Percentiles rank a stretch among this genome's conserved stretches.
Evolutionary conservation across 2,329 filamentous ascomycete species (phyloP).

Genomic region (Phaeosphaeria sp.): DNA sequence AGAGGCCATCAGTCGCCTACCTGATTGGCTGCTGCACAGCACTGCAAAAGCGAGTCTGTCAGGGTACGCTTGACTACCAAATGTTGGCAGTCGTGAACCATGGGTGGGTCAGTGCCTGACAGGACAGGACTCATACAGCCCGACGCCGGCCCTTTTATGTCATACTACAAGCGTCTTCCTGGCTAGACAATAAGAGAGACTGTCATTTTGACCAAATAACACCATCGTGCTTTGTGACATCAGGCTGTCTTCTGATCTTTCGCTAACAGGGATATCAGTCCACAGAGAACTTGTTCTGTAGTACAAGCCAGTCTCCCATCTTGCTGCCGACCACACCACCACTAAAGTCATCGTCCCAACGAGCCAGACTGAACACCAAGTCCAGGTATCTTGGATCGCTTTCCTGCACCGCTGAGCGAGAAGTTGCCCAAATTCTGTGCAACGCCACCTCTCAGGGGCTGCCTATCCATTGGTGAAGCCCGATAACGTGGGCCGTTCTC

Average conservation of each 20-base stretch:
- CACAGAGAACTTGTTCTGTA: background rate
- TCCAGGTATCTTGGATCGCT: slow-evolving; percentile 35
- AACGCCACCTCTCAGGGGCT: slow-evolving; percentile 34
- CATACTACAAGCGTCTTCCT: background rate
- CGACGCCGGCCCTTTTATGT: slow-evolving; percentile 11
- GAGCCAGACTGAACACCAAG: background rate
- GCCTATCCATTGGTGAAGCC: slow-evolving; percentile 41
- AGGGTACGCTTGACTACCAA: slow-evolving; percentile 20
- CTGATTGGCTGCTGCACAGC: slow-evolving; percentile 18
- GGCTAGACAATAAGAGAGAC: background rate
- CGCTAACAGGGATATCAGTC: too few species aligned
- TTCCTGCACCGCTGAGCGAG: slow-evolving; percentile 30
- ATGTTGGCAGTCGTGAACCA: slow-evolving; percentile 10
- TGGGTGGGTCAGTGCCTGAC: slow-evolving; percentile 16
- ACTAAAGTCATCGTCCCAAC: background rate
- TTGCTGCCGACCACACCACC: background rate
- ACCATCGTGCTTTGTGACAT: background rate
- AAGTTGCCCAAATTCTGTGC: slow-evolving; percentile 30
- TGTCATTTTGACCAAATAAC: background rate
- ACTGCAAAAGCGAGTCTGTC: slow-evolving; percentile 11
- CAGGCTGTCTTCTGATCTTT: background rate
- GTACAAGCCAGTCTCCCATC: background rate
- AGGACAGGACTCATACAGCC: slow-evolving; percentile 12
- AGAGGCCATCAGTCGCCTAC: slow-evolving; percentile 11
- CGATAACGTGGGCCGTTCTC: slow-evolving; percentile 31